A percentile compares a stretch with the other conserved stretches of the same genome.
Evolutionary conservation across 1,139 yeast species (phyloP).

Genomic region (Pichia cactophila): DNA sequence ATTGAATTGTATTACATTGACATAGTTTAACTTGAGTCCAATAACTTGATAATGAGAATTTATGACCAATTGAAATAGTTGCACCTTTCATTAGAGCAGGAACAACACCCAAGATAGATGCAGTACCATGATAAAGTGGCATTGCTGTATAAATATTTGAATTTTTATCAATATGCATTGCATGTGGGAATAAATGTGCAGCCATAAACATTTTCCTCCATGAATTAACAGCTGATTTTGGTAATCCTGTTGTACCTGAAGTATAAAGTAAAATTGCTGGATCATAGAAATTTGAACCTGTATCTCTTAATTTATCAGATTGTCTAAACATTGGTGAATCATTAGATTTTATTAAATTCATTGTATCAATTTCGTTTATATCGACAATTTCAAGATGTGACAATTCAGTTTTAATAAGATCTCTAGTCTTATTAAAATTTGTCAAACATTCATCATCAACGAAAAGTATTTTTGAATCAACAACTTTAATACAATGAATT

Average conservation of each 20-base stretch:
- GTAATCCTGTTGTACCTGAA: conserved; percentile 92
- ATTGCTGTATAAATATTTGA: conserved; percentile 79
- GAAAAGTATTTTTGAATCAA: conserved; percentile 57
- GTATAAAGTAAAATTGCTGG: conserved; percentile 78
- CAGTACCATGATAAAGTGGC: conserved; percentile 96
- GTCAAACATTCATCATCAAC: conserved; percentile 59
- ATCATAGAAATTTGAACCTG: conserved; percentile 47
- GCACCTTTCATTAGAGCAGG: conserved; percentile 64
- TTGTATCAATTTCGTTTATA: conserved; percentile 46
- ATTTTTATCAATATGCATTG: conserved; percentile 48
- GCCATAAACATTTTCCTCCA: conserved; percentile 83
- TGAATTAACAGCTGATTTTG: conserved; percentile 90
- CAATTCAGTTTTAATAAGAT: conserved; percentile 34
- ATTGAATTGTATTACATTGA: conserved; percentile 76
- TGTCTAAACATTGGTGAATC: conserved; percentile 44
- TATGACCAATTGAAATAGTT: conserved; percentile 66
- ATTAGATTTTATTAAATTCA: conserved; percentile 32
- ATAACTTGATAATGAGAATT: conserved; percentile 76
- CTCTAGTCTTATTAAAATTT: conserved; percentile 48
- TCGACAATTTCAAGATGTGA: conserved; percentile 33
- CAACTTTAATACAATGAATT: conserved; percentile 71
- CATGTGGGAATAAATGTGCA: conserved; percentile 58
- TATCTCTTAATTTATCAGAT: conserved; percentile 48
- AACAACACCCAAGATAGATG: conserved; percentile 78
- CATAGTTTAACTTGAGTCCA: conserved; percentile 83